Base-by-base conservation (phyloP, 495 filamentous ascomycete genomes). In the Penicillium paxilli region DNA sequence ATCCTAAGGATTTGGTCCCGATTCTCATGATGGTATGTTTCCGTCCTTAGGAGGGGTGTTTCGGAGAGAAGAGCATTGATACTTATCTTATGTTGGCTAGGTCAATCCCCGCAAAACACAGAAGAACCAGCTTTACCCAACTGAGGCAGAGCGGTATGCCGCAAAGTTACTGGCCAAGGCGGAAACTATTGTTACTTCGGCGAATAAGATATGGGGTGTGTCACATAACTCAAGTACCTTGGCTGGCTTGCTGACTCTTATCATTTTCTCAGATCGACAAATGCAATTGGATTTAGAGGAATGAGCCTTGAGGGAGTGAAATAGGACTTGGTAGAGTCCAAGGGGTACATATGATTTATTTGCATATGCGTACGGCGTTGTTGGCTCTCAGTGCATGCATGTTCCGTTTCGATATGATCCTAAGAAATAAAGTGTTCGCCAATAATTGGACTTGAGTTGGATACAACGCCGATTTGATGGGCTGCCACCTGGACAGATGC, bases 191-290 rank as follows among this genome's bases (percentile, higher is more conserved):
- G 70, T 85, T 46, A 73, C 81, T 22, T 85, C 84, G 37, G 88
- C 89, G n/a, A 88, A 81, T 67, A 80, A 82, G 51, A 68, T 92
- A 11, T 91, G 86, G 83, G 85, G 86, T 89, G 77, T 68, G 45
- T 62, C 24, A 22, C 23, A 7, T 16, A 2, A 21, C 1, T 14
- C 0, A 9, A 9, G 17, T 28, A 12, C 2, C 21, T 30, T 22
- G 28, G 9, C 9, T 23, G 7, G 19, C 21, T 42, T 21, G 21
- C 40, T 42, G 23, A 42, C n/a, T 23, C 0, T 20, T 48, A 28
- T 20, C 8, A 32, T 55, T 17, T 6, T 33, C 6, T 9, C 37
- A 79, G 75, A 74, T 23, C 71, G 66, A 14, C 72, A 79, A 54
- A 69, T 74, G 64, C 73, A 71, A 56, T 37, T 77, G 1, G 72